Evolutionary conservation across 78 protist species (phyloP).

Genomic region (Andalucia godoyi): DNA sequence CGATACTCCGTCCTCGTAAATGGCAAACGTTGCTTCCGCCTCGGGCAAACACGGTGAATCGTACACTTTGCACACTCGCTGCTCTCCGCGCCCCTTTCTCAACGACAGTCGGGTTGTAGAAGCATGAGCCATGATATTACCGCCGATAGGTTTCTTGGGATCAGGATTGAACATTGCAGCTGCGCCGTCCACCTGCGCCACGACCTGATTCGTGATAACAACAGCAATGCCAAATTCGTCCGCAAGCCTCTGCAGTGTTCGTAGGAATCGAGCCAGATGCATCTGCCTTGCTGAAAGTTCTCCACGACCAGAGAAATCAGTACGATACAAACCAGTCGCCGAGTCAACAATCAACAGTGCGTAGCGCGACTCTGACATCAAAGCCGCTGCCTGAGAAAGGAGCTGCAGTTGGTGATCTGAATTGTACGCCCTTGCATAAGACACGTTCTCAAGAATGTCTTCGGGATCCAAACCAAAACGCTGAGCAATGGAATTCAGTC

Average conservation of each 20-base stretch:
- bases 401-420: conserved; percentile 87
- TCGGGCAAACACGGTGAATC: conserved; percentile 96
- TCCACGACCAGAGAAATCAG: conserved; percentile 96
- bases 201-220: conserved; percentile 97
- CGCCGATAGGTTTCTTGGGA: conserved; percentile 94
- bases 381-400: conserved; percentile 84
- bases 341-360: conserved; percentile 91
- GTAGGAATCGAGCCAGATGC: conserved; percentile 89
- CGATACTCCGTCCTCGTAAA: conserved; percentile 42
- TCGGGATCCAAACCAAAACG: conserved; percentile 44
- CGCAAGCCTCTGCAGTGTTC: conserved; percentile 81
- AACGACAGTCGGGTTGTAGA: conserved; percentile 86
- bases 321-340: conserved; percentile 92
- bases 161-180: conserved; percentile 23
- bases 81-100: conserved; percentile 96
- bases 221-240: conserved; percentile 97
- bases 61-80: conserved; percentile 87
- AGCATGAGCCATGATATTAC: conserved; percentile 99
- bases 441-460: conserved; percentile 93
- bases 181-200: conserved; percentile 82
- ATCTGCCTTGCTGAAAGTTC: conserved; percentile 92
- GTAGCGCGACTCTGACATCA: conserved; percentile 92
- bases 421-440: conserved; percentile 97
- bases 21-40: conserved; percentile 51
- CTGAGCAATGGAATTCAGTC: conserved; percentile 84